A percentile compares a stretch with the other conserved stretches of the same genome.
phyloP scores from a whole-genome alignment of 2,329 filamentous ascomycete species.

The Reticulascus tulasneorum region DNA sequence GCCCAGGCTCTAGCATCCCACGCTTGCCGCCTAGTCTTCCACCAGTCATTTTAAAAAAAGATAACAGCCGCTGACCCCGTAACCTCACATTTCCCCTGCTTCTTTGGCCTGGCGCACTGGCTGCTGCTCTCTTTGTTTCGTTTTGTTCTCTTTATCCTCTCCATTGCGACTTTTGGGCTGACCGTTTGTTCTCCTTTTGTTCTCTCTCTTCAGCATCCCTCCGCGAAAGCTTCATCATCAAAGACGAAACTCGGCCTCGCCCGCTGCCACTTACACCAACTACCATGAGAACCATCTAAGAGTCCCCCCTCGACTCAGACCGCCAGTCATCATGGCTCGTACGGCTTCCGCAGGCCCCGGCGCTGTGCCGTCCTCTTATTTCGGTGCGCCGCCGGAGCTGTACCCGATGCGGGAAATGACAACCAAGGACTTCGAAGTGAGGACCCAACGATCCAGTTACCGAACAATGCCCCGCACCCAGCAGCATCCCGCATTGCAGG shows the following conservation, averaged over 20 bases:
- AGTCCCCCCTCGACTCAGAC: constrained; percentile 8
- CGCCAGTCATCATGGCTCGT: constrained; percentile 3
- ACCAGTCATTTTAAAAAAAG: too few species aligned
- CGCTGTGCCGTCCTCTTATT: constrained; percentile 9
- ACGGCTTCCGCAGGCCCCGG: not conserved
- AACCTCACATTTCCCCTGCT: constrained; percentile 2
- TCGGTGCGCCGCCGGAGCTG: constrained; percentile 10
- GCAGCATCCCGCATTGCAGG: constrained; percentile 24
- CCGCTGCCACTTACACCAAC: constrained; percentile 5
- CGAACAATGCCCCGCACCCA: too few species aligned
- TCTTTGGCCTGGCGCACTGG: constrained; percentile 2
- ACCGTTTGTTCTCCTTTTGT: too few species aligned
- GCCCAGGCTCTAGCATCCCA: too few species aligned
- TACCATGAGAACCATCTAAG: constrained; percentile 13
- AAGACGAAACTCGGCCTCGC: constrained; percentile 13
- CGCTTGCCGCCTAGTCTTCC: too few species aligned
- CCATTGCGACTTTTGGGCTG: constrained; percentile 8
- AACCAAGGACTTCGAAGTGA: constrained; percentile 2
- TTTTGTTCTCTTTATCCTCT: not conserved
- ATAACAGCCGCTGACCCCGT: too few species aligned
- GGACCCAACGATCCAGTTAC: constrained; percentile 2
- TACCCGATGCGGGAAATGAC: constrained; percentile 11
- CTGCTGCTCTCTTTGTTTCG: constrained; percentile 5
- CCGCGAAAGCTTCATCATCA: constrained; percentile 13
- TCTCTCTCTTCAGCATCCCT: constrained; percentile 8